These are phyloP conservation scores for Tagetes patula DNA, from an alignment of 129 eudicot species.

Conservation along the genomic window DNA sequence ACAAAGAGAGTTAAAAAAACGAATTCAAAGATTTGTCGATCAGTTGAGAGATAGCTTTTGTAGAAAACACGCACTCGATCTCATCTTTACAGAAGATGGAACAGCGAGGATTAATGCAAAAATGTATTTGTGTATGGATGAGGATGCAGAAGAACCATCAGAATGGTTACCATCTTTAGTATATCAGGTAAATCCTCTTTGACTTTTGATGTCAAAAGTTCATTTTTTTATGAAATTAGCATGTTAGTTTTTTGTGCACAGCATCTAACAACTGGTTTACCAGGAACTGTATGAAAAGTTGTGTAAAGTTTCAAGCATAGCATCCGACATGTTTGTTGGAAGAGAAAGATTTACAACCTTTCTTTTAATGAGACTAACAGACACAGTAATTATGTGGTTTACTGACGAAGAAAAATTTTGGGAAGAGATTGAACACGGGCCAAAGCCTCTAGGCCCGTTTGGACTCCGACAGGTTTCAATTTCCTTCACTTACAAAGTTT, in stretches of 20 bases:
- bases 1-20: constrained; percentile 71
- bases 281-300: constrained; percentile 75
- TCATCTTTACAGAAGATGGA: constrained; percentile 83
- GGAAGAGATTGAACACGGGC: constrained; percentile 81
- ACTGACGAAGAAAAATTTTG: constrained; percentile 91
- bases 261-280: not conserved
- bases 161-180: constrained; percentile 88
- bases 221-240: not conserved
- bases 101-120: constrained; percentile 55
- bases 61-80: constrained; percentile 84
- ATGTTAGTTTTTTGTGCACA: not conserved
- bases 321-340: constrained; percentile 82
- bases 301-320: constrained; percentile 51
- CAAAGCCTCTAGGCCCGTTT: constrained; percentile 67
- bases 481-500: not conserved
- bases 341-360: constrained; percentile 85
- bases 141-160: constrained; percentile 41
- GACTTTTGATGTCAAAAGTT: not conserved
- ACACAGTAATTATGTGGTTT: constrained; percentile 84
- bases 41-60: constrained; percentile 88
- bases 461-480: constrained; percentile 87
- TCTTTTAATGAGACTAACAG: constrained; percentile 87
- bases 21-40: constrained; percentile 72
- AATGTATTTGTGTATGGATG: constrained; percentile 69
- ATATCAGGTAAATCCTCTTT: constrained; percentile 50